Base-by-base conservation (phyloP, 2,329 filamentous ascomycete species). In the Colletotrichum noveboracense region DNA sequence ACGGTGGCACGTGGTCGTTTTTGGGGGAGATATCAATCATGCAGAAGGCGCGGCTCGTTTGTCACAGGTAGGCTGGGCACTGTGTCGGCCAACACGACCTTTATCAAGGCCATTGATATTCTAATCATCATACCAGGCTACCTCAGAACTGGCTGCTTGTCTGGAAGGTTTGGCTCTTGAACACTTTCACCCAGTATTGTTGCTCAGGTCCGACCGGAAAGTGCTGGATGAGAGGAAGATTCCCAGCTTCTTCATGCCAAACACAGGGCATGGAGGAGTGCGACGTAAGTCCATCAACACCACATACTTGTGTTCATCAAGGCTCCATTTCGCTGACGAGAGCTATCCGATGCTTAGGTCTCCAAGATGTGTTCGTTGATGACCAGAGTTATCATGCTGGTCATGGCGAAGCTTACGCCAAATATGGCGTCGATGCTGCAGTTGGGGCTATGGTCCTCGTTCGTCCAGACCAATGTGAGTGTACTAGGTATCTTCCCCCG, bases 401-500 rank as follows among this genome's bases (percentile, higher is more conserved):
- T 0, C 83, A 88, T 74, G 89, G 88, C 0, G 78, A 86, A 10
- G 86, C 87, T 0, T 91, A 94, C 78, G 84, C 88, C 70, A 87
- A 86, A 3, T 93, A 92, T 74, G 93, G 92, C 0, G 85, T 95
- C 2, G 86, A 91, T 76, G 80, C 78, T 16, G 84, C 88, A 65
- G 82, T 83, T 21, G 93, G 93, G 0, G 91, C 90, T 74, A 83
- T 92, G 10, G 88, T 93, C 1, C 84, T 93, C 4, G 84, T 93
- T 2, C 83, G 94, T 61, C 94, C 93, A 4, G 94, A 95, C 84
- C 92, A 93, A 80, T 92, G 95, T 83, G 88, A 94, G 52, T 88
- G 43, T 2, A 0, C n/a, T 1, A 21, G 10, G 6, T 7, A n/a
- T 48, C 43, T 7, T 0, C n/a, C n/a, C n/a, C 6, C 10, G 1